These are phyloP conservation scores for Tetradesmus lagerheimii DNA, from an alignment of 139 green algal species.

Conservation along the genomic window DNA sequence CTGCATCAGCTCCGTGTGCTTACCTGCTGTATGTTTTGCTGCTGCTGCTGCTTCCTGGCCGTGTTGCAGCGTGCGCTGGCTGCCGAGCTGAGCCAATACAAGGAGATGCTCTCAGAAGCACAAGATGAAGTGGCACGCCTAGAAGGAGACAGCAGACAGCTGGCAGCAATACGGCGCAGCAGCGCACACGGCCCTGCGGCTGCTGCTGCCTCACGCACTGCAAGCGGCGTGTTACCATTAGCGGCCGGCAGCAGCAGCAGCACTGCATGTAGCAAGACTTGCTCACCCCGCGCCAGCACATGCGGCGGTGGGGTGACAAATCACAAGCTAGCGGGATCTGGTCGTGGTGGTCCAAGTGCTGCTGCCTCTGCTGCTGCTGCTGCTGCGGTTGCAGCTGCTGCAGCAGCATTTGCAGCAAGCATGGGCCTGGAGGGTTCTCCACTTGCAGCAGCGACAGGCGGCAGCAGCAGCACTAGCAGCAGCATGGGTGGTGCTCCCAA, in stretches of 20 bases:
- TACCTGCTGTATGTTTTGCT: not conserved
- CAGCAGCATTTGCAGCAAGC: not conserved
- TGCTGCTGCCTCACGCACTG: not conserved
- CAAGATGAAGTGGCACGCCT: not conserved
- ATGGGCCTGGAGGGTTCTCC: not conserved
- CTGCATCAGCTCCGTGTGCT: not conserved
- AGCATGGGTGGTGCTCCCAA: not conserved
- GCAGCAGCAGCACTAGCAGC: not conserved
- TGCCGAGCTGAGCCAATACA: not conserved
- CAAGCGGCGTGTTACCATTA: not conserved
- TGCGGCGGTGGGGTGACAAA: not conserved
- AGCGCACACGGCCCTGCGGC: not conserved
- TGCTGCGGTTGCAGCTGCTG: not conserved
- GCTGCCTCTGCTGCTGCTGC: not conserved
- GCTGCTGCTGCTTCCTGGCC: not conserved
- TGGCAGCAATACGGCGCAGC: not conserved
- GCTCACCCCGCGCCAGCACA: not conserved
- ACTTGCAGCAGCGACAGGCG: not conserved
- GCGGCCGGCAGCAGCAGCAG: too few species aligned
- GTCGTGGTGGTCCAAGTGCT: not conserved
- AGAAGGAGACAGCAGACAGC: not conserved
- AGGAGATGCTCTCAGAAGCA: not conserved
- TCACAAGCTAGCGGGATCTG: not conserved
- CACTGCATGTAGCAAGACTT: not conserved
- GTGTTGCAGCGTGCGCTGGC: not conserved